phyloP scores from a whole-genome alignment of 2,329 filamentous ascomycete species.

The Calonectria pauciramosa region DNA sequence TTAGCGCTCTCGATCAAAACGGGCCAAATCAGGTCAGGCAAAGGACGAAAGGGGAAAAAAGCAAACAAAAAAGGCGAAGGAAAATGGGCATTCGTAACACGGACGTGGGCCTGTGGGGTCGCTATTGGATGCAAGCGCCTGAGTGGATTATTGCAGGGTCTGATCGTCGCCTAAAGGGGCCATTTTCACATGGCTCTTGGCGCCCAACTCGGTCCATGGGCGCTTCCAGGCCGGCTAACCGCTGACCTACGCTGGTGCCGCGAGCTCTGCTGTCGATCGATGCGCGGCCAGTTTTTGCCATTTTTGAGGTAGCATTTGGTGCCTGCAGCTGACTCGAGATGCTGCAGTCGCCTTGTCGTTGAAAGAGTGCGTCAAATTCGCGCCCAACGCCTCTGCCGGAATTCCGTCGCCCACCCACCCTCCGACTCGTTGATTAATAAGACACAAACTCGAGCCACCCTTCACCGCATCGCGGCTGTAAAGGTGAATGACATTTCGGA shows the following conservation, averaged over 20 bases:
- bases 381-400: background rate
- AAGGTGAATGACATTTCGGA: background rate
- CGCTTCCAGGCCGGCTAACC: background rate
- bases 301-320: background rate
- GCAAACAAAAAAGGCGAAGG: background rate
- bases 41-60: background rate
- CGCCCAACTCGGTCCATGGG: background rate
- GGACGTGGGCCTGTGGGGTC: background rate
- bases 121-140: background rate
- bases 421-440: background rate
- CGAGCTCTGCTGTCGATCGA: slow-evolving; percentile 7
- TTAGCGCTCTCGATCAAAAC: background rate
- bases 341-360: background rate
- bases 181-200: background rate
- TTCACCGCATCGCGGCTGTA: background rate
- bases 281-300: background rate
- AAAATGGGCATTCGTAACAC: background rate
- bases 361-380: background rate
- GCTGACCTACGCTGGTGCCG: background rate
- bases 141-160: background rate
- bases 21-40: background rate
- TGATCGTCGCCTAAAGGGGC: background rate
- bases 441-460: background rate
- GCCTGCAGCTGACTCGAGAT: background rate
- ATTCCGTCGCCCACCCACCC: background rate